Base-by-base conservation (phyloP, 768 basidiomycete species). In the Pulveroboletus sp. region DNA sequence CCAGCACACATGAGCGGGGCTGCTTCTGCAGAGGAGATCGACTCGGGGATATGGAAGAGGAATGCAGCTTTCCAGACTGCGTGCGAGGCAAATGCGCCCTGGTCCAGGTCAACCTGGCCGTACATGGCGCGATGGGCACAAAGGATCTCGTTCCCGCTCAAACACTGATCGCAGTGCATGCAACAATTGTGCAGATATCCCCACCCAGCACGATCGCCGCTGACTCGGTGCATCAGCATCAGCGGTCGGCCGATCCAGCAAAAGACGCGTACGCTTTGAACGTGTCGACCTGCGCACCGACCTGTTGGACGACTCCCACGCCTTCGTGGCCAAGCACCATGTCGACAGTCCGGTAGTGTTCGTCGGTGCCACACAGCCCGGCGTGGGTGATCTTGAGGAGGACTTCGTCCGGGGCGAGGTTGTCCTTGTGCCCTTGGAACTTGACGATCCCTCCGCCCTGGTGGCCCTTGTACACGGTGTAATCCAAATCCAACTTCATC, bases 241-340 rank as follows among this genome's bases (percentile, higher is more conserved):
- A 28, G 18, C 11, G 7, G 10, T 8, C 7, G 31, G 12, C 21
- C 1, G 24, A 43, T 9, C 10, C 5, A 46, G 21, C 21, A 42
- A 43, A 55, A 17, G 37, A 43, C 26, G 60, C 70, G 14, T 62
- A 69, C 57, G 60, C 55, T 56, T 69, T 68, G 64, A 74, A 74
- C 8, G 43, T 18, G 39, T 52, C 17, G 24, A 73, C 73, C 15
- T 50, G 46, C 2, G 50, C 28, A 1, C 72, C 72, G 40, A 72
- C 52, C 30, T 62, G 47, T 33, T 72, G 54, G 28, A 73, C 64
- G 24, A 69, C 11, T 5, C 66, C 73, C 1, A 71, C 49, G 7
- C 72, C 73, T 56, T 73, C 72, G 40, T 73, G 73, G 6, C 73
- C 70, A 32, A 73, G 68, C 10, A 71, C 71, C 55, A 69, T 70